Conservation (phyloP, 768 basidiomycete genomes). For the Lactarius quietus region DNA sequence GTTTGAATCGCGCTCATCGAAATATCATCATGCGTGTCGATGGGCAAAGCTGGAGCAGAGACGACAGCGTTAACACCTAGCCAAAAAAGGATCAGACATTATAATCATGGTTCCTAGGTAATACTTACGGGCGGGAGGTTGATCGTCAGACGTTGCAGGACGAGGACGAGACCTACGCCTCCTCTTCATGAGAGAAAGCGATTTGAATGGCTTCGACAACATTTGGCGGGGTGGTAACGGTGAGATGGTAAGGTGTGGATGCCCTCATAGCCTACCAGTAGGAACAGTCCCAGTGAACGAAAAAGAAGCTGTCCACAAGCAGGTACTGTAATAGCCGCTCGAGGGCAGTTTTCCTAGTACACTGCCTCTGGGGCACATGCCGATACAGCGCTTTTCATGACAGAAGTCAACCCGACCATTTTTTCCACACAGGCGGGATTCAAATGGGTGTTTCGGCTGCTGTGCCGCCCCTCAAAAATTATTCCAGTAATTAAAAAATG, state of each 20-base stretch:
- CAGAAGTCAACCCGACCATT: no score
- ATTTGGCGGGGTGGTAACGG: neutral
- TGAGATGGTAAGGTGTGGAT: neutral
- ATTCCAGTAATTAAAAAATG: no score
- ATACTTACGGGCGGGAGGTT: neutral
- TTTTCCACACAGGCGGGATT: no score
- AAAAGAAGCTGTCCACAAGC: neutral
- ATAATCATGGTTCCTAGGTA: neutral
- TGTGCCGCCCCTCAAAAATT: no score
- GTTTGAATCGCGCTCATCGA: neutral
- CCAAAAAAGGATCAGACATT: neutral
- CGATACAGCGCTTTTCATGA: no score
- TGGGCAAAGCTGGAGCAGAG: no score
- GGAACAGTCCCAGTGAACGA: neutral
- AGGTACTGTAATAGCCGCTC: neutral
- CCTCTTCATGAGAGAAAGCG: neutral
- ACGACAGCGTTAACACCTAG: neutral
- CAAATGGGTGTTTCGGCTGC: no score
- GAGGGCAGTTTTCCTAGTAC: neutral
- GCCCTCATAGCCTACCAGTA: neutral
- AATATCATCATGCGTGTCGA: neutral
- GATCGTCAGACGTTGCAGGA: neutral
- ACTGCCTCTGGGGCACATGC: no score
- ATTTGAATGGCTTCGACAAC: no score
- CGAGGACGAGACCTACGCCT: neutral